These are phyloP conservation scores for Cryptococcus sp. DNA, from an alignment of 1,284 basidiomycete genomes.

Conservation along the genomic window DNA sequence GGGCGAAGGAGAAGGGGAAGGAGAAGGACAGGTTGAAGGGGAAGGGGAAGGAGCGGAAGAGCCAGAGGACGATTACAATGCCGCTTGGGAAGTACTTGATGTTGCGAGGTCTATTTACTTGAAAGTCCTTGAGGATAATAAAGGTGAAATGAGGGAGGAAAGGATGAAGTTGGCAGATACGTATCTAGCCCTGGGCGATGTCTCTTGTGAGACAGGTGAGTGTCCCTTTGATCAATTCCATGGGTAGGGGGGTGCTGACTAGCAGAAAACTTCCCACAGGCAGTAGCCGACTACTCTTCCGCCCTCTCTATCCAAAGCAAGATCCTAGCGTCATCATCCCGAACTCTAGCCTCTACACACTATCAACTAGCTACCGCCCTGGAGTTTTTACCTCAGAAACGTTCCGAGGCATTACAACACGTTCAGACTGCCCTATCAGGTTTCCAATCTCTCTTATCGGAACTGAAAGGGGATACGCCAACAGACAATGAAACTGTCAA, in stretches of 20 bases:
- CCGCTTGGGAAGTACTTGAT: slow-evolving; percentile 88
- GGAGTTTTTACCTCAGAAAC: slow-evolving; percentile 73
- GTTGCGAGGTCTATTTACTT: slow-evolving; percentile 77
- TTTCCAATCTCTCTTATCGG: slow-evolving; percentile 63
- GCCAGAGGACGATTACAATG: slow-evolving; percentile 89
- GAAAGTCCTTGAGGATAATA: slow-evolving; percentile 50
- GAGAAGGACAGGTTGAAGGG: slow-evolving; percentile 43
- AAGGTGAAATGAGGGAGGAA: slow-evolving; percentile 49
- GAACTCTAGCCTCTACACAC: slow-evolving; percentile 81
- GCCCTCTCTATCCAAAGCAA: slow-evolving; percentile 66
- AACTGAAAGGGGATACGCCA: slow-evolving; percentile 54
- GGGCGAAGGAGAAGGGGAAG: slow-evolving; percentile 2
- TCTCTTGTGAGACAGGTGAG: slow-evolving; percentile 81
- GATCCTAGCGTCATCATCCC: slow-evolving; percentile 70
- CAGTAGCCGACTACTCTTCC: slow-evolving; percentile 72
- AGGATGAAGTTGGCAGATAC: slow-evolving; percentile 73
- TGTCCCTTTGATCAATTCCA: slow-evolving; percentile 1
- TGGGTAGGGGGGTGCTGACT: neutral
- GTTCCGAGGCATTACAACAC: slow-evolving; percentile 72
- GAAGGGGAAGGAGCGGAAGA: slow-evolving; percentile 41
- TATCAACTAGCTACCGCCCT: slow-evolving; percentile 85
- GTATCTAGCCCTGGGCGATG: slow-evolving; percentile 77
- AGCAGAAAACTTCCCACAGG: slow-evolving; percentile 87
- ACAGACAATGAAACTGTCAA: slow-evolving; percentile 27
- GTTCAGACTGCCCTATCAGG: slow-evolving; percentile 72